Evolutionary conservation across 1,139 yeast genomes (phyloP), one percentile per base, ranked within the genome.

Genomic region (Citeromyces hawaiiensis): DNA sequence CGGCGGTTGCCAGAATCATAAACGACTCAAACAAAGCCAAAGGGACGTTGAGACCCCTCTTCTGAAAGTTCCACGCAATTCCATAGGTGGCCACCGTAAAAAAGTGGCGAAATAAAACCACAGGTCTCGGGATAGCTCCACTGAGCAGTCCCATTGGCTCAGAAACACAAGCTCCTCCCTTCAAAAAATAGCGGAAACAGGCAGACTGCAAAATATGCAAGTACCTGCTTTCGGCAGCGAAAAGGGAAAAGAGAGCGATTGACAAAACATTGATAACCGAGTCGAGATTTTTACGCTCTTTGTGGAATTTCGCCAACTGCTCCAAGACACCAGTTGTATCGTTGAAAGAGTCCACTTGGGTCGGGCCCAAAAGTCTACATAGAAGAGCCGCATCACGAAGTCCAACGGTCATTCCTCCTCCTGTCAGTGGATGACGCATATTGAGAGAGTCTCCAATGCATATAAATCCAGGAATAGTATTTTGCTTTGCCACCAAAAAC

Each of bases 361-460:
- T 55, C 38, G 81, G 75, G 25, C 76, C 72, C 38, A 86, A 62
- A 32, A 80, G 60, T 46, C 68, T 69, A 19, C 83, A 71, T 49
- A 83, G 63, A 44, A 82, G 57, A 14, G 70, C 86, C 4, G 88
- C 91, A 56, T 91, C 99, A 54, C 78, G 83, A 45, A 93, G 66
- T 1, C 96, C 97, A 36, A 91, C 98, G 9, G 97, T 88, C 99
- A 91, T 91, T 44, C 99, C 99, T 44, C 98, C 98, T 37, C 99
- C 99, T 1, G 98, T 91, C 46, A 91, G 70, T 15, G 99, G 99
- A 58, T 91, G 99, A 56, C 99, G 74, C 96, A 91, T 91, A 58
- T 91, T 91, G 53, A 88, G 69, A 2, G 98, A 86, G 56, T 91
- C 99, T 35, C 99, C 99, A 37, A 91, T 57, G 50, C 91, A 69